A percentile compares a stretch with the other conserved stretches of the same genome.
Conservation (phyloP, 352 stramenopile species). For the Phytophthora fragariaefolia region DNA sequence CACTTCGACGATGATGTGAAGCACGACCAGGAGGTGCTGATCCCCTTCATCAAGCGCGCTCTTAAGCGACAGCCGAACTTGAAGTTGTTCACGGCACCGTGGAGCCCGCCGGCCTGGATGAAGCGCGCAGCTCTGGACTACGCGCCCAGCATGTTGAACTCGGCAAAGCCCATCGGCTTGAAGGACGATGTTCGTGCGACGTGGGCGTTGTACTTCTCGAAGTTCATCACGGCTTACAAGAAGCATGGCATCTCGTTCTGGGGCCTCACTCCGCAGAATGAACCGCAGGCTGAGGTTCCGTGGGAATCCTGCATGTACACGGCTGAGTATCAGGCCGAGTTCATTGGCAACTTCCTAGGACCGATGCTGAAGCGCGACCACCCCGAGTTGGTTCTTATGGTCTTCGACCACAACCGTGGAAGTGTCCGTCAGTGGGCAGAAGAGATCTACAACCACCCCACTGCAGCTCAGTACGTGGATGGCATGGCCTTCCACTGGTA, state of each 20-base stretch:
- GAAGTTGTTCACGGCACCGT: slow-evolving; percentile 89
- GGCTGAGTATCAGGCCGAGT: slow-evolving; percentile 64
- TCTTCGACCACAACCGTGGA: slow-evolving; percentile 92
- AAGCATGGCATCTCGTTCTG: slow-evolving; percentile 74
- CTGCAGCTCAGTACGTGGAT: slow-evolving; percentile 78
- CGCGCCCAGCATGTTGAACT: slow-evolving; percentile 68
- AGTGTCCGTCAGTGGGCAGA: slow-evolving; percentile 74
- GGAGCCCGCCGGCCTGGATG: slow-evolving; percentile 93
- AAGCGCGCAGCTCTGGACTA: slow-evolving; percentile 56
- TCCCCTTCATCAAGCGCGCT: slow-evolving; percentile 86
- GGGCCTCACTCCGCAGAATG: slow-evolving; percentile 90
- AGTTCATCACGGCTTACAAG: slow-evolving; percentile 90
- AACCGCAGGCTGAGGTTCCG: slow-evolving; percentile 71
- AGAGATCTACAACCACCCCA: slow-evolving; percentile 66
- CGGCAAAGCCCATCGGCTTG: slow-evolving; percentile 56
- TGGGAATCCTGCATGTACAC: slow-evolving; percentile 79
- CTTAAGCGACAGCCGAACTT: slow-evolving; percentile 64
- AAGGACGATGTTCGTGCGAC: slow-evolving; percentile 56
- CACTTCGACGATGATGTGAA: slow-evolving; percentile 83
- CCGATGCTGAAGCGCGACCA: slow-evolving; percentile 72
- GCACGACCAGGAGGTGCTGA: slow-evolving; percentile 82
- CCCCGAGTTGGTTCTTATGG: slow-evolving; percentile 85
- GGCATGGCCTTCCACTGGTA: slow-evolving; percentile 94
- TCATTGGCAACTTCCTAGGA: slow-evolving; percentile 82
- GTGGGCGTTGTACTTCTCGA: slow-evolving; percentile 92